Conservation (phyloP, 768 basidiomycete genomes). For the Calocera cornea region DNA sequence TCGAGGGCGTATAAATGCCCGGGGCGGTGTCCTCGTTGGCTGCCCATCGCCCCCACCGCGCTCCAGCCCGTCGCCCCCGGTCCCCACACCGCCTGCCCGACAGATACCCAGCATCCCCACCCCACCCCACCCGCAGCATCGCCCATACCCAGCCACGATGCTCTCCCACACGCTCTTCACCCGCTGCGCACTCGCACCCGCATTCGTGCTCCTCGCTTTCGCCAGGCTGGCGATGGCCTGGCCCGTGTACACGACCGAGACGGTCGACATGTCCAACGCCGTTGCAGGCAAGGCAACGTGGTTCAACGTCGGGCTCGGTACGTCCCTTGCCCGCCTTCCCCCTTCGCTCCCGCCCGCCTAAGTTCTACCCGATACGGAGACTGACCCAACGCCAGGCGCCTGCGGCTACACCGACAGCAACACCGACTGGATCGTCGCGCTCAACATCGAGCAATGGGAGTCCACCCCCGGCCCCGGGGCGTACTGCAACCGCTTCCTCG, state of each 20-base stretch:
- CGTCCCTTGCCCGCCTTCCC: background rate
- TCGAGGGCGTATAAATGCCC: no score
- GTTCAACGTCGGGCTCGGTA: conserved; percentile 4
- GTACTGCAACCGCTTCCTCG: conserved; percentile 17
- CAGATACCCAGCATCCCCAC: background rate
- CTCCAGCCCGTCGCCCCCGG: no score
- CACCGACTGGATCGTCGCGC: conserved; percentile 1
- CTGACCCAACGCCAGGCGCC: background rate
- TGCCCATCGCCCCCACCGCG: no score
- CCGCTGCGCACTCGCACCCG: background rate
- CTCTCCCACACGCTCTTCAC: background rate
- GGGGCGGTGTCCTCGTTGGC: no score
- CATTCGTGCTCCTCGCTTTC: background rate
- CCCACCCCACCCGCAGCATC: background rate
- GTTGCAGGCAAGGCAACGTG: background rate
- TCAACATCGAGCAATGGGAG: background rate
- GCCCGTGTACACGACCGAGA: background rate
- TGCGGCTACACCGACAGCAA: conserved; percentile 2
- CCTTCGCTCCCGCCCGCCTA: background rate
- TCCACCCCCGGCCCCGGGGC: background rate
- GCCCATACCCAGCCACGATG: background rate
- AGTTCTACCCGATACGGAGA: background rate
- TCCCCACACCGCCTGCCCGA: background rate
- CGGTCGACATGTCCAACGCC: background rate
- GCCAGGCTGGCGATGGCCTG: background rate